Evolutionary conservation across 176 grass and related monocot species (phyloP), one percentile per base, ranked within the genome.

Genomic region (Miscanthus lutarioriparius): DNA sequence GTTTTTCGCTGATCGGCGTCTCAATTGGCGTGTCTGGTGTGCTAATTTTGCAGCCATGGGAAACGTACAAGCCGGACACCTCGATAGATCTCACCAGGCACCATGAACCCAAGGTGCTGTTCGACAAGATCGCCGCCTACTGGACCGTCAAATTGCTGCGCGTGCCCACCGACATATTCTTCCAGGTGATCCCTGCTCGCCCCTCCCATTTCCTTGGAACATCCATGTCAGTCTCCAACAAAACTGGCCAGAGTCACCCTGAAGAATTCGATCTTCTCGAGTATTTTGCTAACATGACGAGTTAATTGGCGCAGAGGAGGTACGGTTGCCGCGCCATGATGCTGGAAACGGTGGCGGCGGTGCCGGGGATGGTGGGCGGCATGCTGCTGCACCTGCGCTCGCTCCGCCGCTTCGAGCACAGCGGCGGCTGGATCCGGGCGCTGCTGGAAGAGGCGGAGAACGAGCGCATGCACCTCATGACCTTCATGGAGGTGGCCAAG

Each of bases 391-490:
- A 97, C 89, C 90, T 97, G 41, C 91, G 87, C 35, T 97, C 91
- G 30, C 85, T 94, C 35, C 91, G 89, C 35, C 87, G 76, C 43
- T 97, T 97, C 87, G 87, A 94, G 82, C 91, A 88, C 30, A 91
- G 90, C 87, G 90, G 93, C 56, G 90, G 93, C 1, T 95, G 93
- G 93, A 91, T 95, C 90, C 82, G 83, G 0, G 86, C 41, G 45
- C 90, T 95, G 48, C 36, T 95, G 41, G 93, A 92, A 78, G 93
- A 95, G 81, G 93, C 93, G 0, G 93, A 95, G 88, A 95, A 95
- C 79, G 93, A 92, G 72, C 86, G 88, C 27, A 95, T 92, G 90
- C 93, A 95, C 80, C 86, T 95, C 17, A 92, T 95, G 90, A 95
- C 88, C 67, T 95, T 95, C 88, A 92, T 95, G 93, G 93, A 95